Conservation (phyloP, 805 yeast genomes). For the Barnettozyma salicaria region DNA sequence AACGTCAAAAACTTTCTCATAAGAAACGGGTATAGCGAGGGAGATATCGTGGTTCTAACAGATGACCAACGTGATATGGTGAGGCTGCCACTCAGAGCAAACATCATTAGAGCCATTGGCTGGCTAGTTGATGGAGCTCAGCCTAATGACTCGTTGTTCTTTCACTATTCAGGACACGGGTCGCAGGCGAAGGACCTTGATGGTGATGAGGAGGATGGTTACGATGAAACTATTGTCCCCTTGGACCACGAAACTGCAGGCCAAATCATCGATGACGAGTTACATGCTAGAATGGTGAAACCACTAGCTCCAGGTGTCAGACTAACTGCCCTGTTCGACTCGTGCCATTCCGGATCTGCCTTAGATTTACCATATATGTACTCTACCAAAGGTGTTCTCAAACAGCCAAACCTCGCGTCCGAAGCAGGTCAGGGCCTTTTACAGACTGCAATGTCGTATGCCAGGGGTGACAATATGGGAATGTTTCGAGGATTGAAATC, state of each 20-base stretch:
- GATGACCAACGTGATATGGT: conserved; percentile 47
- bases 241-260: conserved; percentile 65
- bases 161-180: conserved; percentile 88
- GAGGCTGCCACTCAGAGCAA: conserved; percentile 57
- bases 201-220: conserved; percentile 73
- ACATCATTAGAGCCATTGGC: conserved; percentile 71
- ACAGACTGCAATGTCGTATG: conserved; percentile 52
- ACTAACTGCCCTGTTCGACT: conserved; percentile 74
- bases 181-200: conserved; percentile 62
- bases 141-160: conserved; percentile 72
- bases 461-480: conserved; percentile 45
- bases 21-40: conserved; percentile 41
- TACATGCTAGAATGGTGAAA: conserved; percentile 66
- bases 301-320: conserved; percentile 69
- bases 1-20: conserved; percentile 39
- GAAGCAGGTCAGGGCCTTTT: conserved; percentile 68
- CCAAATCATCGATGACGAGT: conserved; percentile 63
- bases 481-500: conserved; percentile 39
- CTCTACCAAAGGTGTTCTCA: conserved; percentile 76
- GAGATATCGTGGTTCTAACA: conserved; percentile 54
- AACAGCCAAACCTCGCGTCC: conserved; percentile 73
- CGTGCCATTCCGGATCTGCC: conserved; percentile 83
- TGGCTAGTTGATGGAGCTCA: conserved; percentile 73
- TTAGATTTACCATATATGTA: conserved; percentile 75
- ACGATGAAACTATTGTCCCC: conserved; percentile 69